Evolutionary conservation across 805 yeast species (phyloP).

Genomic region (Candida palmyrensis): DNA sequence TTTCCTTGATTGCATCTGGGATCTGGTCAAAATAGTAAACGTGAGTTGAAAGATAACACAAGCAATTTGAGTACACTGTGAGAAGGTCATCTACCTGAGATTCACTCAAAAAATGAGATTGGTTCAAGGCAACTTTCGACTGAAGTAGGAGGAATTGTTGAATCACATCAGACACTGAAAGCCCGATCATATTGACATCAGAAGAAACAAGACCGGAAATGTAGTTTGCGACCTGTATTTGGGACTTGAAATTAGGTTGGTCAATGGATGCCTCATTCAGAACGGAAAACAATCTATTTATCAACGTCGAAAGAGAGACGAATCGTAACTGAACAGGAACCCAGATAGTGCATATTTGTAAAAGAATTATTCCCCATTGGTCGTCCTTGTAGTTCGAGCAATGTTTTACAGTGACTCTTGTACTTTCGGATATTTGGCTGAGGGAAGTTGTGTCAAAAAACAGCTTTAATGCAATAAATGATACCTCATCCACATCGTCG

Average conservation of each 20-base stretch:
- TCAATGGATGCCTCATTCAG: slow-evolving; percentile 13
- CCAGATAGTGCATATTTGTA: slow-evolving; percentile 67
- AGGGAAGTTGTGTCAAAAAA: slow-evolving; percentile 62
- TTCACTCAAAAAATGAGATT: slow-evolving; percentile 14
- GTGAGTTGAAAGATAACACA: slow-evolving; percentile 70
- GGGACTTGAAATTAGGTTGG: slow-evolving; percentile 15
- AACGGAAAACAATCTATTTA: slow-evolving; percentile 20
- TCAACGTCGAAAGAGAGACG: slow-evolving; percentile 47
- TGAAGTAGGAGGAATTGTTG: slow-evolving; percentile 54
- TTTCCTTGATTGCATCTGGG: slow-evolving; percentile 71
- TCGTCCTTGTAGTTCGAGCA: slow-evolving; percentile 29
- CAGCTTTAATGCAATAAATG: slow-evolving; percentile 46
- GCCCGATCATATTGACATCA: slow-evolving; percentile 78
- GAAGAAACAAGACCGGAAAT: slow-evolving; percentile 64
- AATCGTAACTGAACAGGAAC: slow-evolving; percentile 78
- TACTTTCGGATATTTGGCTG: slow-evolving; percentile 54
- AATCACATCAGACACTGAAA: slow-evolving; percentile 77
- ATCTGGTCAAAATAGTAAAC: slow-evolving; percentile 84
- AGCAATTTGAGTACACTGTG: slow-evolving; percentile 47
- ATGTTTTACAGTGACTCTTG: slow-evolving; percentile 44
- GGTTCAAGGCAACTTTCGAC: slow-evolving; percentile 22
- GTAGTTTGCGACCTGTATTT: slow-evolving; percentile 38
- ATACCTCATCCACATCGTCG: slow-evolving; percentile 41
- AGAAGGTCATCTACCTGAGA: slow-evolving; percentile 27
- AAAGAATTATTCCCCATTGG: slow-evolving; percentile 51